Evolutionary conservation across 129 eudicot genomes (phyloP).

Genomic region (Chrysanthemum makinoi): DNA sequence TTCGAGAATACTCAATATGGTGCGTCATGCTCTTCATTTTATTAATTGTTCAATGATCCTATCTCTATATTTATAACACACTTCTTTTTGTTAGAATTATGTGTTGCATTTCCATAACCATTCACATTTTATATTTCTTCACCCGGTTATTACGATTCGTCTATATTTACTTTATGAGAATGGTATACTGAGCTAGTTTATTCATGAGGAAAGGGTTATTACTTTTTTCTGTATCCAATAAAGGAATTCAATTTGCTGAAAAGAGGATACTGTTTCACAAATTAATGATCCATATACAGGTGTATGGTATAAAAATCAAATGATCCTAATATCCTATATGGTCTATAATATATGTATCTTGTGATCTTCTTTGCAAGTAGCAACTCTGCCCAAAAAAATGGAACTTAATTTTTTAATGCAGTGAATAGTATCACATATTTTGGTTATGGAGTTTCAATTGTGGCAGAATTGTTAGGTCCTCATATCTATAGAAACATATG

Average conservation of each 20-base stretch:
- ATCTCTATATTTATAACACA: not conserved
- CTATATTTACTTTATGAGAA: not conserved
- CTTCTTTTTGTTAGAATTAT: not conserved
- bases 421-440: too few relatives aligned
- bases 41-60: not conserved
- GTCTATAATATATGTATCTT: too few relatives aligned
- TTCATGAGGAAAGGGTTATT: not conserved
- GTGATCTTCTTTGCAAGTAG: too few relatives aligned
- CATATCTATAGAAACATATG: too few relatives aligned
- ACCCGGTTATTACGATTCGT: not conserved
- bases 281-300: not conserved
- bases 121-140: not conserved
- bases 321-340: too few relatives aligned
- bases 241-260: not conserved
- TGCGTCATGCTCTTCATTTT: slow-evolving; percentile 36
- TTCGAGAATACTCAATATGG: slow-evolving; percentile 77
- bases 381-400: too few relatives aligned
- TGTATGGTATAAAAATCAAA: too few relatives aligned
- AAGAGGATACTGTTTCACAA: not conserved
- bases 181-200: not conserved
- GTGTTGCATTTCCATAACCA: slow-evolving; percentile 1
- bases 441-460: too few relatives aligned
- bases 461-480: too few relatives aligned
- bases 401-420: too few relatives aligned
- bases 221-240: slow-evolving; percentile 1